Conservation (phyloP, 345 rosid species). For the Boechera stricta region DNA sequence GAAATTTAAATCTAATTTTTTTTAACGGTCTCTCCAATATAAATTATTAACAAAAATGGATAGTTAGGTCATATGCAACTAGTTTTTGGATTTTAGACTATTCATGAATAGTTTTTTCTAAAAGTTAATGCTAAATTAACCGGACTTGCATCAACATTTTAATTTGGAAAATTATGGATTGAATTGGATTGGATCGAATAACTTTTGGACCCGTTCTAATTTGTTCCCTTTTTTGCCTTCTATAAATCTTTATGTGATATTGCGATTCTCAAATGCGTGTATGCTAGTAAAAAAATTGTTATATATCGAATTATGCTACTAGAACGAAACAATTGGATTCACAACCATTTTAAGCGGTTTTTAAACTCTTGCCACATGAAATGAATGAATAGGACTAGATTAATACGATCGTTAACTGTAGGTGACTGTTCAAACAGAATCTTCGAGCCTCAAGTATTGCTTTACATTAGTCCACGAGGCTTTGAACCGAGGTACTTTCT, state of each 20-base stretch:
- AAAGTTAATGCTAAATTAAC: not conserved
- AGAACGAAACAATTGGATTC: not conserved
- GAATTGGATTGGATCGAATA: not conserved
- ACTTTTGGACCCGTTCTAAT: not conserved
- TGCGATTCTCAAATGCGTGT: too few species aligned
- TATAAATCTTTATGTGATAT: not conserved
- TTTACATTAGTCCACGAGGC: slow-evolving; percentile 29
- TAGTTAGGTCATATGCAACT: not conserved
- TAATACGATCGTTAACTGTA: slow-evolving; percentile 3
- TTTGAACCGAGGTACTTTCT: slow-evolving; percentile 39
- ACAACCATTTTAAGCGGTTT: not conserved
- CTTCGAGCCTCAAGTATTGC: slow-evolving; percentile 6
- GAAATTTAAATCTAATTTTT: not conserved
- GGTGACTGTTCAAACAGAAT: slow-evolving; percentile 31
- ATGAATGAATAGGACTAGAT: slow-evolving; percentile 8
- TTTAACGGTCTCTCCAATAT: not conserved
- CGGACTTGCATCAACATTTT: not conserved
- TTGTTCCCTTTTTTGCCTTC: not conserved
- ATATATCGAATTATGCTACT: not conserved
- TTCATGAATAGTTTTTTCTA: not conserved
- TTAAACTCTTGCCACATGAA: not conserved
- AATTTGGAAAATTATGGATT: not conserved
- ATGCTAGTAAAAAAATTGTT: not conserved
- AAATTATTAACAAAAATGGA: not conserved
- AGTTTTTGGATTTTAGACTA: not conserved